Percentiles rank a stretch among this genome's conserved stretches.
Evolutionary conservation across 2,329 filamentous ascomycete species (phyloP).

Genomic region (Pestalotiopsis sp.): DNA sequence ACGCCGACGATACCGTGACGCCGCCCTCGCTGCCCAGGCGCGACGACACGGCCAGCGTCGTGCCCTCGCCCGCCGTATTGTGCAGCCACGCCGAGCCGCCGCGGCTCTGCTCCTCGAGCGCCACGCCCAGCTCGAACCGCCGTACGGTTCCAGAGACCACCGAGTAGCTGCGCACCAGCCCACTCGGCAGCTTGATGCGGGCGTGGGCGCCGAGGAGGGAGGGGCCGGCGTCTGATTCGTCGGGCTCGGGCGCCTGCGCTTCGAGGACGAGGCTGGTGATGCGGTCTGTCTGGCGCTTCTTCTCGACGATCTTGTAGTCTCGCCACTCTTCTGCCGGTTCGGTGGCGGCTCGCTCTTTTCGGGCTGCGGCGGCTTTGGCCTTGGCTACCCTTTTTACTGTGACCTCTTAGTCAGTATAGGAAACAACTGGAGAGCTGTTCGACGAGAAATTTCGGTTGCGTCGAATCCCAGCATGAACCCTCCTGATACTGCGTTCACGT

Average conservation of each 20-base stretch:
- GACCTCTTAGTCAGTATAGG: background rate
- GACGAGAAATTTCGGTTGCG: too few species aligned
- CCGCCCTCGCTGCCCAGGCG: slow-evolving; percentile 46
- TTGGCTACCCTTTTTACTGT: slow-evolving; percentile 48
- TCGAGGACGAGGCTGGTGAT: slow-evolving; percentile 57
- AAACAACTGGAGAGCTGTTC: too few species aligned
- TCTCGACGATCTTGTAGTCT: slow-evolving; percentile 50
- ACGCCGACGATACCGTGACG: slow-evolving; percentile 46
- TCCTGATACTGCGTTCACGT: background rate
- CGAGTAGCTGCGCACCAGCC: slow-evolving; percentile 62
- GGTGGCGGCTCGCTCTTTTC: slow-evolving; percentile 19
- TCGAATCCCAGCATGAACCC: too few species aligned
- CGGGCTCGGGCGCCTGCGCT: slow-evolving; percentile 30
- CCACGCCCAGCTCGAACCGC: slow-evolving; percentile 58
- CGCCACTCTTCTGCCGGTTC: slow-evolving; percentile 39
- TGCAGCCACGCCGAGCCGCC: slow-evolving; percentile 67
- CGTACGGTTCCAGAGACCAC: slow-evolving; percentile 53
- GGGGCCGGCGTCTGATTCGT: slow-evolving; percentile 33
- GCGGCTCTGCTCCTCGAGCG: slow-evolving; percentile 55
- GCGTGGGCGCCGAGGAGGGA: slow-evolving; percentile 52
- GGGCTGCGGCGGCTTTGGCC: slow-evolving; percentile 35
- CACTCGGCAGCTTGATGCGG: slow-evolving; percentile 57
- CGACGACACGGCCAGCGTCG: slow-evolving; percentile 49
- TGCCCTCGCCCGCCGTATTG: slow-evolving; percentile 45
- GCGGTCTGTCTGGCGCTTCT: slow-evolving; percentile 50